Percentiles rank a stretch among this genome's conserved stretches.
Evolutionary conservation across 2,329 filamentous ascomycete genomes (phyloP).

Genomic region (Diaporthe vaccinii): DNA sequence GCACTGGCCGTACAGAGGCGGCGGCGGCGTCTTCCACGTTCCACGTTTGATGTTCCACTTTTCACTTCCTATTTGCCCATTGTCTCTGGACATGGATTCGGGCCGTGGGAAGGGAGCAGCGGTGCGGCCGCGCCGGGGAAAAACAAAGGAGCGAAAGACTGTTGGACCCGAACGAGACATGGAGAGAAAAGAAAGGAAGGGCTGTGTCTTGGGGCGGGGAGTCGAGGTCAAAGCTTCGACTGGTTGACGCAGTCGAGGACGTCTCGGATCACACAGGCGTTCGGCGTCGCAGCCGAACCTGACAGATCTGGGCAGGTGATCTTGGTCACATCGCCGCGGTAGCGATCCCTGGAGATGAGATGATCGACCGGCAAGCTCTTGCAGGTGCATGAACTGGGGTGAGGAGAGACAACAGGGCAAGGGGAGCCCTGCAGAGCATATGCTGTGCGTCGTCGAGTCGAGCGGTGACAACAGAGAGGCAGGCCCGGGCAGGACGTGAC

Average conservation of each 20-base stretch:
- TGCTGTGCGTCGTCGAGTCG: conserved; percentile 9
- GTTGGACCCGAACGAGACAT: conserved; percentile 8
- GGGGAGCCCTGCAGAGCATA: neutral
- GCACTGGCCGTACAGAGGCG: conserved; percentile 4
- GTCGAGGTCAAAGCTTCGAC: conserved; percentile 30
- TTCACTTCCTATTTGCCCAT: neutral
- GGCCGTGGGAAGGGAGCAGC: conserved; percentile 16
- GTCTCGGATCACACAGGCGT: conserved; percentile 10
- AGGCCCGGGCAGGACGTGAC: neutral
- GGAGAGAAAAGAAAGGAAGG: conserved; percentile 18
- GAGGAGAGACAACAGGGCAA: conserved; percentile 11
- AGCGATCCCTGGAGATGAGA: conserved; percentile 19
- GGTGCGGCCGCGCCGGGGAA: conserved; percentile 3
- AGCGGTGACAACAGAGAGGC: neutral
- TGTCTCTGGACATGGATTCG: conserved; percentile 8
- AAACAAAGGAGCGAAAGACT: neutral
- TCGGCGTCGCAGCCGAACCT: conserved; percentile 20
- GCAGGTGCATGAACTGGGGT: conserved; percentile 21
- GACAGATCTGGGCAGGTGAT: conserved; percentile 32
- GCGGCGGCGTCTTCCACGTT: neutral
- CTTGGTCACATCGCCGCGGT: conserved; percentile 22
- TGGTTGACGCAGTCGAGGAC: conserved; percentile 18
- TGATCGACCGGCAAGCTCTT: conserved; percentile 30
- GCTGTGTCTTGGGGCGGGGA: conserved; percentile 16
- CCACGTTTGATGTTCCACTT: conserved; percentile 3